Base-by-base conservation (phyloP, 2,329 filamentous ascomycete species). In the Talaromyces marneffei region DNA sequence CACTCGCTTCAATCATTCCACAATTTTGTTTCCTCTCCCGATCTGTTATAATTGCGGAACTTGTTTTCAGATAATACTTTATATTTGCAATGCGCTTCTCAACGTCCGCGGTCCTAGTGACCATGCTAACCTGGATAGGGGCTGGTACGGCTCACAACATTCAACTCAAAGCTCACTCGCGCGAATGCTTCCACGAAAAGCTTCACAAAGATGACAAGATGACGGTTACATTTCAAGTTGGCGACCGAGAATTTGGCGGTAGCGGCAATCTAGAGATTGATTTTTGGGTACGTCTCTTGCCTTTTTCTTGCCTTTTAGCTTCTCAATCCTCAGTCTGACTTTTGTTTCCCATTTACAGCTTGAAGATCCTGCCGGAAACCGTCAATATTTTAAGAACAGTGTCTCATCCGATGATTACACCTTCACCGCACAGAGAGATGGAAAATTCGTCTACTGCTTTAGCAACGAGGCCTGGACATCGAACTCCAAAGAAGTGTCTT, bases 391-490 rank as follows among this genome's bases (percentile, higher is more conserved):
- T 77, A 86, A 95, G 74, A 89, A 88, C 76, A 83, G 85, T 63
- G 85, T 94, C 63, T 92, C 92, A 65, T 92, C 90, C 69, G 94
- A 94, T 74, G 93, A 97, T 78, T 91, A 95, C 80, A 90, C 90
- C 62, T 97, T 99, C 79, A 89, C 87, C 40, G 92, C 94, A 57
- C 81, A 83, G 69, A 79, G 87, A 72, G 92, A 99, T 76, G 94
- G 94, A 66, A 92, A 90, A 79, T 97, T 90, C 80, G 82, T 85
- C 62, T 99, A 99, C 86, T 99, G 94, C 86, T 99, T 99, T 81
- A 95, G 94, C 79, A 99, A 99, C 79, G 93, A 97, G 82, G 89
- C 94, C 77, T 99, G 93, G 92, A 90, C 91, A 62, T 92, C 92
- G 62, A 91, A 91, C 77, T 95, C 87, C 74, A 99, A 99, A 80